Conservation (phyloP, 257 asterid genomes). For the Przewalskia tangutica region DNA sequence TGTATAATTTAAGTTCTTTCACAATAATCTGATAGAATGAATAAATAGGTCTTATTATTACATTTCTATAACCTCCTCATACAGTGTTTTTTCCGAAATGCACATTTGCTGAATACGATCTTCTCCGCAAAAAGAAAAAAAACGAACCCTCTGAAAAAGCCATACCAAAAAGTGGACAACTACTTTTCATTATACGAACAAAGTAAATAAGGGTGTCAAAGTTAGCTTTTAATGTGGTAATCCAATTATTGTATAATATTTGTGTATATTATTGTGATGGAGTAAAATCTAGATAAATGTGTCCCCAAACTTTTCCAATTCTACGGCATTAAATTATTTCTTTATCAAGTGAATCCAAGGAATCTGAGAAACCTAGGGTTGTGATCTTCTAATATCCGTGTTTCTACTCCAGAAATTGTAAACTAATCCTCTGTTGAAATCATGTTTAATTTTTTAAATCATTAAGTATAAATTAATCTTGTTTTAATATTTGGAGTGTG, state of each 20-base stretch:
- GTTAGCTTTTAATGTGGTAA: background rate
- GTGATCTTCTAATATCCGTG: no score
- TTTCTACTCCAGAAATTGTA: no score
- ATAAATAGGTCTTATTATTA: background rate
- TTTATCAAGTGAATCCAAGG: background rate
- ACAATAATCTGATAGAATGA: background rate
- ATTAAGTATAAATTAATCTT: background rate
- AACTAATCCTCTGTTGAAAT: no score
- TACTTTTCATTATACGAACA: background rate
- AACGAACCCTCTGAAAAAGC: background rate
- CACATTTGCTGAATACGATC: background rate
- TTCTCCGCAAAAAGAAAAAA: background rate
- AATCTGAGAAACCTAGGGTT: no score
- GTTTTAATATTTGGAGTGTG: background rate
- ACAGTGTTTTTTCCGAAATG: background rate
- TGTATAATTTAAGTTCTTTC: background rate
- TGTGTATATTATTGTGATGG: no score
- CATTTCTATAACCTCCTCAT: background rate
- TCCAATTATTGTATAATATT: background rate
- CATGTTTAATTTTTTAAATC: background rate
- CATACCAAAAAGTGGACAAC: background rate
- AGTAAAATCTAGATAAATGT: background rate
- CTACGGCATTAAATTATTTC: background rate
- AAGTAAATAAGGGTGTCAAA: background rate
- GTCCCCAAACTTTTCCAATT: background rate